Evolutionary conservation across 2,329 filamentous ascomycete species (phyloP).

Genomic region (Pezicula neosporulosa): DNA sequence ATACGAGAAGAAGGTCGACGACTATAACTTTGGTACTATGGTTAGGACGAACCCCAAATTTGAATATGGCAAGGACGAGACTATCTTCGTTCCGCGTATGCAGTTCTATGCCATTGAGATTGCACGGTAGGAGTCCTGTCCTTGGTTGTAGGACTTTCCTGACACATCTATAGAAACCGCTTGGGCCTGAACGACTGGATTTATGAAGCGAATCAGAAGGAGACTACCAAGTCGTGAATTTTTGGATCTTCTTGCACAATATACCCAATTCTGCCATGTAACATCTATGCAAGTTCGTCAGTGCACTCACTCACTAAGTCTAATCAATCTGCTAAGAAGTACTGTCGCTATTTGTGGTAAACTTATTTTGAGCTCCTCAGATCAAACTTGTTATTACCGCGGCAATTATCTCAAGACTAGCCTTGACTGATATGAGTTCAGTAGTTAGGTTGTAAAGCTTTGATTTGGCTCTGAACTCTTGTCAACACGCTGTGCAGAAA

Average conservation of each 20-base stretch:
- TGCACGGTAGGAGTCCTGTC: conserved; percentile 49
- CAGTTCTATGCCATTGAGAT: conserved; percentile 81
- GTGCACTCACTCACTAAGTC: too few relatives aligned
- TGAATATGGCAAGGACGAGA: conserved; percentile 85
- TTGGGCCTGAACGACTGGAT: conserved; percentile 95
- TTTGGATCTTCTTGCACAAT: background rate
- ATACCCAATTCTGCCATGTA: background rate
- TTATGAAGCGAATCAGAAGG: conserved; percentile 74
- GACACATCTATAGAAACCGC: conserved; percentile 58
- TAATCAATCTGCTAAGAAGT: too few relatives aligned
- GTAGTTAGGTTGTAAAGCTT: too few relatives aligned
- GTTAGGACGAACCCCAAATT: conserved; percentile 71
- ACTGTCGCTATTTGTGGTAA: too few relatives aligned
- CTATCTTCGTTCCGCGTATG: conserved; percentile 79
- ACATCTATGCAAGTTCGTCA: too few relatives aligned
- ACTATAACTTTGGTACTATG: conserved; percentile 98
- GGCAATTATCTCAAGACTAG: too few relatives aligned
- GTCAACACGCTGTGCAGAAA: too few relatives aligned
- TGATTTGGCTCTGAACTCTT: too few relatives aligned
- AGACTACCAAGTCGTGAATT: conserved; percentile 20
- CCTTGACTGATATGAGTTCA: too few relatives aligned
- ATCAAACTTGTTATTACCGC: too few relatives aligned
- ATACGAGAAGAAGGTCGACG: conserved; percentile 93
- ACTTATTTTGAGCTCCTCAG: too few relatives aligned
- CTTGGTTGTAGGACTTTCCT: background rate